Percentiles rank a stretch among this genome's conserved stretches.
Conservation (phyloP, 768 basidiomycete genomes). For the Boletus fagicola region DNA sequence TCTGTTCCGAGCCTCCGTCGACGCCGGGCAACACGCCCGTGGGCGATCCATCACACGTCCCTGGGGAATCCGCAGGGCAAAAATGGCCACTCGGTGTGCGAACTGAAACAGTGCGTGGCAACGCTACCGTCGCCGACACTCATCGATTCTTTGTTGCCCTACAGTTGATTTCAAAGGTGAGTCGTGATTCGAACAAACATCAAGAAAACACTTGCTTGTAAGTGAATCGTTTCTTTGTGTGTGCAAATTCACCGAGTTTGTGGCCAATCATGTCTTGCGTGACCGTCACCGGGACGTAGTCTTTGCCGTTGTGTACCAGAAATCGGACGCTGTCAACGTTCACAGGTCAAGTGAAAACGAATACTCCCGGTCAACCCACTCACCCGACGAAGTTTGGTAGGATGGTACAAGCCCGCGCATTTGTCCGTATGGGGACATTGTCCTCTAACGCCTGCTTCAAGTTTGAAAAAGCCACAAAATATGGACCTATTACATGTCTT, state of each 20-base stretch:
- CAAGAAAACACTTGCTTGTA: slow-evolving; percentile 64
- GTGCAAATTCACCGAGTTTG: slow-evolving; percentile 93
- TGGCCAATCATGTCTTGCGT: slow-evolving; percentile 99
- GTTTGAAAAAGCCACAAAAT: slow-evolving; percentile 90
- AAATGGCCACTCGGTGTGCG: neutral
- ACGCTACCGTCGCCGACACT: neutral
- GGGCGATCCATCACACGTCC: neutral
- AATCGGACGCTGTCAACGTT: slow-evolving; percentile 64
- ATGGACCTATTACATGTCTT: slow-evolving; percentile 63
- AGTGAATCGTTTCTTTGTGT: slow-evolving; percentile 83
- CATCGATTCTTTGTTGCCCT: slow-evolving; percentile 43
- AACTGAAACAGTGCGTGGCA: neutral
- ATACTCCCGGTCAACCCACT: slow-evolving; percentile 24
- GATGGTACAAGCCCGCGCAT: slow-evolving; percentile 87
- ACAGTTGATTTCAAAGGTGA: slow-evolving; percentile 1
- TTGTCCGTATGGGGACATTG: slow-evolving; percentile 84
- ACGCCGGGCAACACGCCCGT: neutral
- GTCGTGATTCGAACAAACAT: neutral
- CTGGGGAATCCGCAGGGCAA: neutral
- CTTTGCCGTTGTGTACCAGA: slow-evolving; percentile 91
- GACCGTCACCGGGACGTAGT: slow-evolving; percentile 80
- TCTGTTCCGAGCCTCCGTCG: neutral
- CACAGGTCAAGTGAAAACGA: neutral
- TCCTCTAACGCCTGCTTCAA: slow-evolving; percentile 75
- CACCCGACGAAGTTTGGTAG: slow-evolving; percentile 96